Evolutionary conservation across 2,329 filamentous ascomycete species (phyloP).

Genomic region (Aspergillus quadricinctus): DNA sequence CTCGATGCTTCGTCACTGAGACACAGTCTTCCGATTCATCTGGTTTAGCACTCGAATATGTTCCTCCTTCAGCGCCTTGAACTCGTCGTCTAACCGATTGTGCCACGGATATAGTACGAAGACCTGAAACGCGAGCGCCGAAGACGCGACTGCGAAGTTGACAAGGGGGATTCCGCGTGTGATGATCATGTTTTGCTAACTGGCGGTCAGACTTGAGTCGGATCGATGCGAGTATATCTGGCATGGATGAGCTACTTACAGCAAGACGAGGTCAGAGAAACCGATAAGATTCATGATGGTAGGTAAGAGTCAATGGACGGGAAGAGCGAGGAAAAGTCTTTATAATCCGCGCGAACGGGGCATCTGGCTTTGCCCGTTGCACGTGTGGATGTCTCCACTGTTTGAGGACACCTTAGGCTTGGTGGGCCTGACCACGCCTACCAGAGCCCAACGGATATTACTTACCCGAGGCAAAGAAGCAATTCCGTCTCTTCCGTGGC

Average conservation of each 20-base stretch:
- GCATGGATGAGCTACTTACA: background rate
- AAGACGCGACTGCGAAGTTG: constrained; percentile 63
- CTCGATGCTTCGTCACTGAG: background rate
- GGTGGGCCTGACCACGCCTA: background rate
- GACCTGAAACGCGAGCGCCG: constrained; percentile 63
- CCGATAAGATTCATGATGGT: background rate
- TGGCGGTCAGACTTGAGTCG: background rate
- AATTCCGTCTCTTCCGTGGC: background rate
- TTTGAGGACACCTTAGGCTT: background rate
- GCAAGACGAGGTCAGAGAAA: background rate
- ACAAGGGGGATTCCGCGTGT: constrained; percentile 55
- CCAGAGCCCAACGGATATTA: background rate
- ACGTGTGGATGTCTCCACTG: background rate
- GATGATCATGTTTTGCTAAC: constrained; percentile 36
- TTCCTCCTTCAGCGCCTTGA: constrained; percentile 56
- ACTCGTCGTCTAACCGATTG: constrained; percentile 59
- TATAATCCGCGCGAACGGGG: background rate
- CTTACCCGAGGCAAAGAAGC: background rate
- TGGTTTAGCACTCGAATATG: constrained; percentile 40
- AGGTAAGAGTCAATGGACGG: background rate
- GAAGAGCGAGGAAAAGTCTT: background rate
- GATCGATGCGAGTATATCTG: background rate
- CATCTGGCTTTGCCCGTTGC: background rate
- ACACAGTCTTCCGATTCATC: constrained; percentile 3
- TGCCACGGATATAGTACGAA: constrained; percentile 70